A percentile compares a stretch with the other conserved stretches of the same genome.
Evolutionary conservation across 202 grass and related monocot species (phyloP).

Genomic region (Bolboschoenoplectus hybrid): DNA sequence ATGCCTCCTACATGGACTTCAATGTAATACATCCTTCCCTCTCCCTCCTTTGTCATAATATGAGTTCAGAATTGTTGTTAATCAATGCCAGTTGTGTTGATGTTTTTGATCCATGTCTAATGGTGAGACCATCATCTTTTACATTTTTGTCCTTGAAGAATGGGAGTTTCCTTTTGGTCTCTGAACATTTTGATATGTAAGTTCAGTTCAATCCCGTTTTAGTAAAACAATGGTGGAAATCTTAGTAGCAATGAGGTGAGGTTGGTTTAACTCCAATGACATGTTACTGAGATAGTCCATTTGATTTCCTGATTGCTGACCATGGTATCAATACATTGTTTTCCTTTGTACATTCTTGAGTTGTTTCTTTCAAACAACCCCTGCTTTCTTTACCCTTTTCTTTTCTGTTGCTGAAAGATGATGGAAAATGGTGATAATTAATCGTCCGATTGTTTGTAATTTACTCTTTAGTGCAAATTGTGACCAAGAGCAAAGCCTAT

Average conservation of each 20-base stretch:
- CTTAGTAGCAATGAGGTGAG: conserved; percentile 1
- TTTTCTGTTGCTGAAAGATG: background rate
- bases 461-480: conserved; percentile 7
- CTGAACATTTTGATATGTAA: conserved; percentile 5
- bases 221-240: conserved; percentile 8
- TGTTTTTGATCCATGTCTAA: conserved; percentile 27
- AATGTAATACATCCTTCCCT: conserved; percentile 54
- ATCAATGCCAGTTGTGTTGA: background rate
- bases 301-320: background rate
- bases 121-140: conserved; percentile 15
- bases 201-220: background rate
- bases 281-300: background rate
- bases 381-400: background rate
- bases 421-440: background rate
- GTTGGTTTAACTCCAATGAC: background rate
- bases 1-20: conserved; percentile 99
- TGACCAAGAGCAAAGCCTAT: background rate
- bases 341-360: background rate
- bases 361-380: conserved; percentile 15
- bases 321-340: background rate
- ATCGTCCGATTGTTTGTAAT: background rate
- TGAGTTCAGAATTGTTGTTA: background rate
- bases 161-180: background rate
- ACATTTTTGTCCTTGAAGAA: conserved; percentile 15
- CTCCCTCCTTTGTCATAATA: background rate